phyloP scores from a whole-genome alignment of 306 rosid genomes.

The Trifolium pratense region DNA sequence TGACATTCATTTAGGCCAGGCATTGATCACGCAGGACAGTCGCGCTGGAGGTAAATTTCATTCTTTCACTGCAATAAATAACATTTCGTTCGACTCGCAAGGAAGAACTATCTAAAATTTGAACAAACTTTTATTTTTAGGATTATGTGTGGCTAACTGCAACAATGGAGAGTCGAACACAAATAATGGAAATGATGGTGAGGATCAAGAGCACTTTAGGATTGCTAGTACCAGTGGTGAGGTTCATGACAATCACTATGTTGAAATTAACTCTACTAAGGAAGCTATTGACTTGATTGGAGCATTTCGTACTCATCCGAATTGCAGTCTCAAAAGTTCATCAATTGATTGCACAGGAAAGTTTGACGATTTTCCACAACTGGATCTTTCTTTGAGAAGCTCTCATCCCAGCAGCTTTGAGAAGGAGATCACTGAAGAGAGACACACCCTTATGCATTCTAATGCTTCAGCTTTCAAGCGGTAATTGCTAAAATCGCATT shows the following conservation, averaged over 20 bases:
- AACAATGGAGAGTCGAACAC: constrained; percentile 53
- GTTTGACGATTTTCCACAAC: constrained; percentile 60
- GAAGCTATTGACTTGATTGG: constrained; percentile 75
- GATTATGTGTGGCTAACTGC: constrained; percentile 45
- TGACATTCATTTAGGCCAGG: constrained; percentile 51
- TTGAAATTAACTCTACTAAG: constrained; percentile 58
- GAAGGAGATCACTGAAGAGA: constrained; percentile 60
- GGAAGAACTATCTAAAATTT: constrained; percentile 42
- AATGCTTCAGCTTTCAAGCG: constrained; percentile 86
- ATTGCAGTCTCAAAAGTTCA: constrained; percentile 50
- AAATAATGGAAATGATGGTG: constrained; percentile 49
- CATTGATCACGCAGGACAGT: constrained; percentile 47
- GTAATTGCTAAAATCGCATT: constrained; percentile 48
- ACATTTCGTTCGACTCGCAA: constrained; percentile 18
- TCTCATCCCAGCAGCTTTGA: constrained; percentile 58
- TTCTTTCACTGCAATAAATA: constrained; percentile 22
- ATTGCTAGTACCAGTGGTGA: constrained; percentile 53
- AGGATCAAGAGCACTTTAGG: constrained; percentile 49
- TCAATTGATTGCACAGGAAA: constrained; percentile 58
- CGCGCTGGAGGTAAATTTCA: constrained; percentile 61
- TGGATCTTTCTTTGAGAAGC: constrained; percentile 91
- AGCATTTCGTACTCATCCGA: constrained; percentile 54
- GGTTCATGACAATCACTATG: constrained; percentile 62
- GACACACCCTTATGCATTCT: constrained; percentile 70
- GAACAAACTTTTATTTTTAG: constrained; percentile 44